phyloP scores from a whole-genome alignment of 768 basidiomycete species.

The Strobilomyces echinocephalus region DNA sequence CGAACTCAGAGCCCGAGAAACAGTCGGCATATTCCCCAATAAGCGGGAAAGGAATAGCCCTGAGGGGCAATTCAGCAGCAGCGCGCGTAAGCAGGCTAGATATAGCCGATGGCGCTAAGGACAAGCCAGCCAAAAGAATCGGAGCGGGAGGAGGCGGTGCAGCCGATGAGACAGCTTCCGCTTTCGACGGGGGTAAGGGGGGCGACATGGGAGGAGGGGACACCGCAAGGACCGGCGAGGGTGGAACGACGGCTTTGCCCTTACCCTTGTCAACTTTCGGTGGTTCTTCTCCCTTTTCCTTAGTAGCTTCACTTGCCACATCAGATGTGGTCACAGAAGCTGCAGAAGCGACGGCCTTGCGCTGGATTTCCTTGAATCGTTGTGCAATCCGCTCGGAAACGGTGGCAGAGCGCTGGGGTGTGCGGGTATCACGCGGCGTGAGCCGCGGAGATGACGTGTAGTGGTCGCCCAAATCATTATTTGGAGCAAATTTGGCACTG shows the following conservation, averaged over 20 bases:
- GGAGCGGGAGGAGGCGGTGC: conserved; percentile 44
- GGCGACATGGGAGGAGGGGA: conserved; percentile 68
- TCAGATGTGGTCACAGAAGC: conserved; percentile 26
- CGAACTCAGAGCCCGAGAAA: conserved; percentile 88
- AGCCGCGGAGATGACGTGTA: conserved; percentile 79
- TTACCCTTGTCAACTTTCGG: conserved; percentile 83
- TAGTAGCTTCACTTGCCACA: conserved; percentile 19
- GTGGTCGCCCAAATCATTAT: conserved; percentile 54
- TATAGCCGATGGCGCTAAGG: conserved; percentile 58
- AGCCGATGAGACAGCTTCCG: conserved; percentile 34
- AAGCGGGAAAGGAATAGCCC: conserved; percentile 69
- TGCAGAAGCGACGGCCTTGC: conserved; percentile 39
- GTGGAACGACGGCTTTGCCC: conserved; percentile 52
- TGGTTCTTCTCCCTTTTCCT: conserved; percentile 31
- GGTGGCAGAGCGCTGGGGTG: conserved; percentile 63
- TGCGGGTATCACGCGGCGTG: conserved; percentile 50
- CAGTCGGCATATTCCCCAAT: conserved; percentile 82
- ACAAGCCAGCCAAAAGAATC: conserved; percentile 71
- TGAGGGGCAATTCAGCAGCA: conserved; percentile 63
- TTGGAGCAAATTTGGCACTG: conserved; percentile 87
- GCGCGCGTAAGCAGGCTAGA: conserved; percentile 70
- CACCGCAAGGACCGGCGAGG: conserved; percentile 29
- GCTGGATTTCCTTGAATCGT: conserved; percentile 76
- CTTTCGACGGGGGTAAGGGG: conserved; percentile 42
- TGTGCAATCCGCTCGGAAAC: conserved; percentile 85